These are phyloP conservation scores for Penicillium fimorum DNA, from an alignment of 495 filamentous ascomycete genomes.

Conservation along the genomic window DNA sequence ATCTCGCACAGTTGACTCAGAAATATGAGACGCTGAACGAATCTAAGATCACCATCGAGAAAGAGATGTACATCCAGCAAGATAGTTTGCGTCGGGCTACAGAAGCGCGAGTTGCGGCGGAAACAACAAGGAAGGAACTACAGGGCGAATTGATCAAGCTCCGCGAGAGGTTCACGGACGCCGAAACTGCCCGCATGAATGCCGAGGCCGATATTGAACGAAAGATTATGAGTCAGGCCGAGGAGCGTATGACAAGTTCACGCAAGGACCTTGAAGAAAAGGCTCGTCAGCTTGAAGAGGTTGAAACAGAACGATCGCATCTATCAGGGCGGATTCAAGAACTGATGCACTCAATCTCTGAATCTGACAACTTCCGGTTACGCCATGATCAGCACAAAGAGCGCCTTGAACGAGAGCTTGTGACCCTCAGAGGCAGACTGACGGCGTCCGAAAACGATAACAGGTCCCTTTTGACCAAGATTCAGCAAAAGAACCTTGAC, in stretches of 20 bases:
- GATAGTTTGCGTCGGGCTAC: slow-evolving; percentile 86
- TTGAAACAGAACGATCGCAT: slow-evolving; percentile 71
- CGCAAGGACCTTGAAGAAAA: slow-evolving; percentile 76
- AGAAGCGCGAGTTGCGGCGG: slow-evolving; percentile 72
- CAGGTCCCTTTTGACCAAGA: slow-evolving; percentile 88
- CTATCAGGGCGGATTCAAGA: slow-evolving; percentile 75
- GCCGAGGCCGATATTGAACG: slow-evolving; percentile 80
- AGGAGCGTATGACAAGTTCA: slow-evolving; percentile 76
- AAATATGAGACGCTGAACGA: slow-evolving; percentile 89
- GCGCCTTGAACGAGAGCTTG: slow-evolving; percentile 85
- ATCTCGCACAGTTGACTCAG: slow-evolving; percentile 72
- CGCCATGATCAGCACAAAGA: slow-evolving; percentile 92
- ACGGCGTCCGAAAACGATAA: slow-evolving; percentile 97
- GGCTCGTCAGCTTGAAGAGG: slow-evolving; percentile 64
- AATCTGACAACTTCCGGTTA: slow-evolving; percentile 82
- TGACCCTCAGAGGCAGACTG: slow-evolving; percentile 86
- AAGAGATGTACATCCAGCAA: slow-evolving; percentile 97
- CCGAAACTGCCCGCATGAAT: slow-evolving; percentile 79
- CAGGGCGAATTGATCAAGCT: slow-evolving; percentile 81
- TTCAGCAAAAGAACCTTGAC: slow-evolving; percentile 97
- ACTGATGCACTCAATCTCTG: slow-evolving; percentile 76
- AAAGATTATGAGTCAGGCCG: slow-evolving; percentile 70
- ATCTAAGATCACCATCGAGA: slow-evolving; percentile 95
- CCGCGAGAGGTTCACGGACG: slow-evolving; percentile 74
- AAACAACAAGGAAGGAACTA: slow-evolving; percentile 84